Evolutionary conservation across 176 grass and related monocot species (phyloP), one percentile per base, ranked within the genome.

Genomic region (Rhynchospora breviuscula): DNA sequence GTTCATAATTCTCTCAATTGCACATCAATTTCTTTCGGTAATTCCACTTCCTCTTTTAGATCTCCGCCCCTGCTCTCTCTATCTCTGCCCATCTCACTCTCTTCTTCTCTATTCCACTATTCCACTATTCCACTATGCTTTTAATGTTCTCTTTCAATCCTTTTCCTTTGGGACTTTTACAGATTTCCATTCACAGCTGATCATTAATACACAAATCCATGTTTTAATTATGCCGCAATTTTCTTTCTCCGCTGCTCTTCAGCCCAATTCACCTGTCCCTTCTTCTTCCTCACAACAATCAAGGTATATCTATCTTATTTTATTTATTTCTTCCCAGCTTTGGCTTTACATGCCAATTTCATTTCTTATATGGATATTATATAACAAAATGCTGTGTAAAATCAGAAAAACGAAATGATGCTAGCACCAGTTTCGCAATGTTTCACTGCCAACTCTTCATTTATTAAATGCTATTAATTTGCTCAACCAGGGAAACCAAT

Each of bases 211-310:
- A 59, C 62, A 47, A 31, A 52, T n/a, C n/a, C n/a, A n/a, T 8
- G 53, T 82, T 49, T 67, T 87, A 88, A 89, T 79, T 85, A 93
- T 98, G 92, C 31, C 64, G 14, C 85, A 59, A 73, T 86, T 64
- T 67, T 87, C 84, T 74, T 85, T 76, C 25, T 73, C 88, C 22
- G 84, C 85, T 71, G 81, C 45, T 48, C 92, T 52, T 11, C 84
- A 88, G 53, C 46, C 81, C 25, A 64, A 83, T 91, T 98, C 93
- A 80, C 91, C 92, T 6, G 31, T 74, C 31, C 87, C 87, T 48
- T 95, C 93, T 73, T 86, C 88, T 6, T 95, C 92, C 18, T 91
- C 96, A 84, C 89, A 89, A 84, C 87, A 69, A 87, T 93, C 93
- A 62, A 89, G 96, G 96, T 98, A 98, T 89, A 48, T 75, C 11